phyloP scores from a whole-genome alignment of 495 filamentous ascomycete genomes.

The Astrothelium subdiscretum region DNA sequence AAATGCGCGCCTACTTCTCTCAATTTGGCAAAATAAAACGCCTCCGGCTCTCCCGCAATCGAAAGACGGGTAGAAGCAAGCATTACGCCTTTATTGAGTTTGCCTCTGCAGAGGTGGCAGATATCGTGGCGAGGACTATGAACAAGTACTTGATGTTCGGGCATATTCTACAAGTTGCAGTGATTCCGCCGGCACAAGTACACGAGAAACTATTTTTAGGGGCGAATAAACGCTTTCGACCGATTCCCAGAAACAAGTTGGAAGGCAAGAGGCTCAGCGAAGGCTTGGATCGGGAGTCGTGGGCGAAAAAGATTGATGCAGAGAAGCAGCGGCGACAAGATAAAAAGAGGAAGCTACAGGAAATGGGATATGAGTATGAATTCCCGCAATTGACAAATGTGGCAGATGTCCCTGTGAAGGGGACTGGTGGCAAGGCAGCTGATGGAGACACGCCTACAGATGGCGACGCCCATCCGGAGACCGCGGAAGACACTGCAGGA shows the following conservation, averaged over 20 bases:
- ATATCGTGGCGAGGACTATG: constrained; percentile 89
- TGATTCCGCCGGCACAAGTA: constrained; percentile 61
- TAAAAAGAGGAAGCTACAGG: constrained; percentile 64
- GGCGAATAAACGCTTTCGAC: constrained; percentile 64
- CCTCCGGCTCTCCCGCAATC: constrained; percentile 82
- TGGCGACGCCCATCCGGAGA: constrained; percentile 5
- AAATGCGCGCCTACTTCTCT: constrained; percentile 89
- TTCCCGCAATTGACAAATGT: constrained; percentile 60
- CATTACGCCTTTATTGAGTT: constrained; percentile 96
- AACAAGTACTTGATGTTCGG: constrained; percentile 93
- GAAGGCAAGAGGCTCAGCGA: constrained; percentile 60
- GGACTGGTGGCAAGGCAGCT: constrained; percentile 17
- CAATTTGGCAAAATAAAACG: constrained; percentile 81
- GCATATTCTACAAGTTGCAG: constrained; percentile 78
- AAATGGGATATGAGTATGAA: constrained; percentile 74
- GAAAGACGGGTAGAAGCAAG: constrained; percentile 72
- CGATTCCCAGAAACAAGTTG: constrained; percentile 71
- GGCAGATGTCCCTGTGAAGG: constrained; percentile 37
- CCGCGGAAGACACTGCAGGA: neutral
- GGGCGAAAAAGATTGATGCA: constrained; percentile 57
- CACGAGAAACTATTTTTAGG: constrained; percentile 77
- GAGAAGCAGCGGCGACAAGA: constrained; percentile 56
- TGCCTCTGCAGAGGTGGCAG: constrained; percentile 59
- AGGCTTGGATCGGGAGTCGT: constrained; percentile 57
- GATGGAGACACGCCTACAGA: constrained; percentile 19